A percentile compares a stretch with the other conserved stretches of the same genome.
phyloP scores from a whole-genome alignment of 345 rosid genomes.

The Brassica cretica region DNA sequence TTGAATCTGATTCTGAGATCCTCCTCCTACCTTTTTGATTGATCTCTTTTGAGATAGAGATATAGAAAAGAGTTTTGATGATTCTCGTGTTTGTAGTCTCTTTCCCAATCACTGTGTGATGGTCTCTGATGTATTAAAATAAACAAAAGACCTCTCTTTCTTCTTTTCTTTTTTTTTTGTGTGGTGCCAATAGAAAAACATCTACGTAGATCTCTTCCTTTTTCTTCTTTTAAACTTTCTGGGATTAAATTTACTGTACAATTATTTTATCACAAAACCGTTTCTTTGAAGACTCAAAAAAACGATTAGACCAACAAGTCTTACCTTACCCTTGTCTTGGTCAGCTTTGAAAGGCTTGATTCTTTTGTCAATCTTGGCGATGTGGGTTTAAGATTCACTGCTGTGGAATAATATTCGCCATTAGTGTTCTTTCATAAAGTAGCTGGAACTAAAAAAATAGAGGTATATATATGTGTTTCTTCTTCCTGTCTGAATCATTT shows the following conservation, averaged over 20 bases:
- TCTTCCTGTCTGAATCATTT: slow-evolving; percentile 3
- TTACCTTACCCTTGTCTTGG: slow-evolving; percentile 26
- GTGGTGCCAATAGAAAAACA: slow-evolving; percentile 13
- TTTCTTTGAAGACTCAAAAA: slow-evolving; percentile 10
- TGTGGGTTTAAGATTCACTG: slow-evolving; percentile 21
- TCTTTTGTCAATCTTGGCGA: not conserved
- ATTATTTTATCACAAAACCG: slow-evolving; percentile 17
- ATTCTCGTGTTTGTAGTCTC: slow-evolving; percentile 39
- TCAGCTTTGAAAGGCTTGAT: slow-evolving; percentile 35
- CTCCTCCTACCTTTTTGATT: slow-evolving; percentile 12
- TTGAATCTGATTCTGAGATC: slow-evolving; percentile 34
- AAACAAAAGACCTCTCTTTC: slow-evolving; percentile 2
- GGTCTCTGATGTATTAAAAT: slow-evolving; percentile 16
- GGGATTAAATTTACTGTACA: slow-evolving; percentile 19
- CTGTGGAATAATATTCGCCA: not conserved
- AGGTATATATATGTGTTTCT: slow-evolving; percentile 21
- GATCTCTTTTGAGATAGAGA: slow-evolving; percentile 26
- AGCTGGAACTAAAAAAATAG: slow-evolving; percentile 1
- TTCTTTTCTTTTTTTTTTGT: not conserved
- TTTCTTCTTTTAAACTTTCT: not conserved
- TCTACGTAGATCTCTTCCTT: slow-evolving; percentile 44
- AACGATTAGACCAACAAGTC: slow-evolving; percentile 34
- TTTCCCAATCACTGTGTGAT: slow-evolving; percentile 31
- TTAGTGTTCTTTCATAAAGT: slow-evolving; percentile 18
- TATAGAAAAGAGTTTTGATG: slow-evolving; percentile 24